Conservation (phyloP, 2,329 filamentous ascomycete species). For the Stagonosporopsis cucurbitacearum region DNA sequence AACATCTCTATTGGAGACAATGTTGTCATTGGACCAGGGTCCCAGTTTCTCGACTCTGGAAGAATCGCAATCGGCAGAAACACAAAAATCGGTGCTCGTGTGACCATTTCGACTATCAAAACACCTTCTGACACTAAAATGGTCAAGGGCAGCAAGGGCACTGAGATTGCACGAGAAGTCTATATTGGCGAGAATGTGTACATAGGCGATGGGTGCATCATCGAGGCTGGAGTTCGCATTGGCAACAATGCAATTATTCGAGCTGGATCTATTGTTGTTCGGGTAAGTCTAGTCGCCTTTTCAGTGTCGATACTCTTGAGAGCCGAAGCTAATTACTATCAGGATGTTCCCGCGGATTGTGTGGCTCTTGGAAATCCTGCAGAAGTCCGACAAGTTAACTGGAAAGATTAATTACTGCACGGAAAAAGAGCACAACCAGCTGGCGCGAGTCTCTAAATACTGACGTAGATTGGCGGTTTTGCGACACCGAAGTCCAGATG, state of each 20-base stretch:
- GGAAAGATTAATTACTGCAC: conserved; percentile 11
- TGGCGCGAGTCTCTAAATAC: not conserved
- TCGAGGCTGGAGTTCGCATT: conserved; percentile 63
- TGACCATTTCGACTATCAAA: conserved; percentile 81
- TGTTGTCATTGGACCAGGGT: conserved; percentile 82
- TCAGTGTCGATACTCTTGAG: not conserved
- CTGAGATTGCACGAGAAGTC: conserved; percentile 73
- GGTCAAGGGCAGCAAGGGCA: conserved; percentile 75
- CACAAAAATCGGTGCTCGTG: conserved; percentile 75
- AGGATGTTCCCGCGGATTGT: conserved; percentile 57
- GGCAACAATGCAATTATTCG: conserved; percentile 61
- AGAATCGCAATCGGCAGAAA: conserved; percentile 81
- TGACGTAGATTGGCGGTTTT: not conserved
- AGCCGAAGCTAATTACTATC: conserved; percentile 22
- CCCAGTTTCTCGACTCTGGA: conserved; percentile 85
- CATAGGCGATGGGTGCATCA: conserved; percentile 68
- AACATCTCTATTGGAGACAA: conserved; percentile 89
- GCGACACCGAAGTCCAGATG: not conserved
- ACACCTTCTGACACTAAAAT: conserved; percentile 75
- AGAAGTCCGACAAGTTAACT: conserved; percentile 39
- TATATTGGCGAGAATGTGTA: conserved; percentile 76
- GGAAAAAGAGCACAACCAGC: not conserved
- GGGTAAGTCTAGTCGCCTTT: conserved; percentile 49
- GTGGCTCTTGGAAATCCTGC: conserved; percentile 58
- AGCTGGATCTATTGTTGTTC: conserved; percentile 62